phyloP scores from a whole-genome alignment of 768 basidiomycete species.

The Trametes villosa region DNA sequence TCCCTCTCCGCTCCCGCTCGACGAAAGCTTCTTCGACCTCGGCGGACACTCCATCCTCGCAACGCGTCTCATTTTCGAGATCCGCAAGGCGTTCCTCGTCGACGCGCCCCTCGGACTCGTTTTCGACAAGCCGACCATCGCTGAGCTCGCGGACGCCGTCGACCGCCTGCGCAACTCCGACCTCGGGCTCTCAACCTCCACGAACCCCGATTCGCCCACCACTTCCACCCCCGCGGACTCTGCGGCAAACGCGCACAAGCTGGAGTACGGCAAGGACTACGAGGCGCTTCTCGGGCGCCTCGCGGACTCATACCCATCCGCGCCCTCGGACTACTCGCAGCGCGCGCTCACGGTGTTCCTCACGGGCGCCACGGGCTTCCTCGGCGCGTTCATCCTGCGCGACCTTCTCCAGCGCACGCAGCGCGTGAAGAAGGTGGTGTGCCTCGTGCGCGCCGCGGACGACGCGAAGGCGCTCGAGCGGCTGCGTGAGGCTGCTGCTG shows the following conservation, averaged over 20 bases:
- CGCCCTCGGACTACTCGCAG: conserved; percentile 57
- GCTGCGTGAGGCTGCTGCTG: conserved; percentile 69
- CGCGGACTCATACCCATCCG: conserved; percentile 60
- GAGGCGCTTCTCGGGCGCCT: conserved; percentile 63
- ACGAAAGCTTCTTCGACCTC: conserved; percentile 97
- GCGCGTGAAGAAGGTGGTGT: conserved; percentile 84
- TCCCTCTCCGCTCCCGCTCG: conserved; percentile 75
- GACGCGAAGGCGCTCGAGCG: conserved; percentile 66
- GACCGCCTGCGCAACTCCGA: conserved; percentile 79
- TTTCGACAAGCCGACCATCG: conserved; percentile 88
- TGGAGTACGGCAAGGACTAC: conserved; percentile 83
- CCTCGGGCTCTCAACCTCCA: conserved; percentile 62
- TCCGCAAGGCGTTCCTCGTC: conserved; percentile 89
- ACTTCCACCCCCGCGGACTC: neutral
- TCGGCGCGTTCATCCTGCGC: conserved; percentile 89
- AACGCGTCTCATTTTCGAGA: conserved; percentile 95
- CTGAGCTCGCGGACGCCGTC: conserved; percentile 73
- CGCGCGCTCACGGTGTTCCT: conserved; percentile 81
- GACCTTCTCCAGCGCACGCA: conserved; percentile 69
- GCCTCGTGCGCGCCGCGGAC: conserved; percentile 81
- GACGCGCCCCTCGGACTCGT: conserved; percentile 91
- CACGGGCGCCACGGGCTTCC: conserved; percentile 96
- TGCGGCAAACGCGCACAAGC: conserved; percentile 24
- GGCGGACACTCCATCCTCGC: conserved; percentile 99
- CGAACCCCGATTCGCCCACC: neutral